Evolutionary conservation across 1,284 basidiomycete genomes (phyloP).

Genomic region (Cryptococcus sp.): DNA sequence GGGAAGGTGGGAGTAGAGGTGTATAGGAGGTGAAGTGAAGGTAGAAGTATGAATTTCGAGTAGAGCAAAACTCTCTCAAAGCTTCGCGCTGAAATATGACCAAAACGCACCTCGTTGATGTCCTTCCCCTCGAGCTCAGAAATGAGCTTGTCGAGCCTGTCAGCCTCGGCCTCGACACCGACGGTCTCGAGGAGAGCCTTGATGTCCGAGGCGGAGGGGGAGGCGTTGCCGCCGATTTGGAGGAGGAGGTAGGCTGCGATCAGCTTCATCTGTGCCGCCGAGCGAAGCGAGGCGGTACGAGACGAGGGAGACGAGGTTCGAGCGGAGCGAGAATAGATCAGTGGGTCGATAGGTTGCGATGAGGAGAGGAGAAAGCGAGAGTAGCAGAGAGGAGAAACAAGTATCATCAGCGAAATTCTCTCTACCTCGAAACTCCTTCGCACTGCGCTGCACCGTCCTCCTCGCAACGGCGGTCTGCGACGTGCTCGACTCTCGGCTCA

Average conservation of each 20-base stretch:
- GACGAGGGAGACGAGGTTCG: background rate
- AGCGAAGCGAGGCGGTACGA: no score
- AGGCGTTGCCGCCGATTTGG: slow-evolving; percentile 87
- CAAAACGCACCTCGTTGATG: slow-evolving; percentile 67
- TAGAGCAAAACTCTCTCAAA: background rate
- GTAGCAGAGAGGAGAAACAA: no score
- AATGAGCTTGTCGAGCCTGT: slow-evolving; percentile 81
- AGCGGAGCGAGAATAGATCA: background rate
- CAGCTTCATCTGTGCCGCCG: slow-evolving; percentile 78
- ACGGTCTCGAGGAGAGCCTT: slow-evolving; percentile 84
- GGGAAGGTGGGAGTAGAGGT: background rate
- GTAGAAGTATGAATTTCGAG: background rate
- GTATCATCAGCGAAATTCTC: no score
- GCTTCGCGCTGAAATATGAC: background rate
- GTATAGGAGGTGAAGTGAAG: background rate
- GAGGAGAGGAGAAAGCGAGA: no score
- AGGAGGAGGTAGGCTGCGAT: slow-evolving; percentile 98
- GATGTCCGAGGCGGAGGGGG: slow-evolving; percentile 85
- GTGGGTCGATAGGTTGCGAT: no score
- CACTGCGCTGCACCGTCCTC: no score
- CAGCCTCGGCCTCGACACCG: slow-evolving; percentile 85
- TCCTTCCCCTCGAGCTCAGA: slow-evolving; percentile 93
- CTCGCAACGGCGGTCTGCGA: background rate
- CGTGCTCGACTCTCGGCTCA: background rate
- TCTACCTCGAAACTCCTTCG: no score